A percentile compares a stretch with the other conserved stretches of the same genome.
These are phyloP conservation scores for Blastosporella zonata DNA, from an alignment of 1,284 basidiomycete genomes.

Conservation along the genomic window DNA sequence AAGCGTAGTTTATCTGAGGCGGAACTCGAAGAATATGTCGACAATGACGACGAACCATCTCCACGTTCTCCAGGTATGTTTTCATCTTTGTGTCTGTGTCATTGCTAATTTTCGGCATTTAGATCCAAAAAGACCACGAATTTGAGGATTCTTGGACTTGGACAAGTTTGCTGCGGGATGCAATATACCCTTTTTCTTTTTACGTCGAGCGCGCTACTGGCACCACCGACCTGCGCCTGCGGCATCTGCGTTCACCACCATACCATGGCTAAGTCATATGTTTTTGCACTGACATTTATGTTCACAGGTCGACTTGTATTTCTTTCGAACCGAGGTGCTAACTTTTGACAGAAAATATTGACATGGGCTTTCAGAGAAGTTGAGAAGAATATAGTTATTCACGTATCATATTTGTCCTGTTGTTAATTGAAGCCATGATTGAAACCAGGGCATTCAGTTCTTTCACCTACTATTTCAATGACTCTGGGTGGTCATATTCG, in stretches of 20 bases:
- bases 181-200: not conserved
- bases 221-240: not conserved
- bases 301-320: not conserved
- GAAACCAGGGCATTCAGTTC: no score
- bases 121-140: conserved; percentile 32
- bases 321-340: conserved; percentile 8
- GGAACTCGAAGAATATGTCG: conserved; percentile 38
- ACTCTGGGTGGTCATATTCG: no score
- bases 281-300: conserved; percentile 6
- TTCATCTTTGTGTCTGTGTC: not conserved
- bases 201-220: not conserved
- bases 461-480: no score
- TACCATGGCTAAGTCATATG: conserved; percentile 17
- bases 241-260: not conserved
- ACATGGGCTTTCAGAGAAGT: not conserved
- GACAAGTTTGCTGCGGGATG: not conserved
- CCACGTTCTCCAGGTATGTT: conserved; percentile 46
- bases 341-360: conserved; percentile 14
- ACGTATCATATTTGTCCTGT: not conserved
- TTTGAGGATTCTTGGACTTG: conserved; percentile 21
- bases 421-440: not conserved
- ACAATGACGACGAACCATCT: conserved; percentile 26
- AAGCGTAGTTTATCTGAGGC: conserved; percentile 51
- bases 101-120: not conserved
- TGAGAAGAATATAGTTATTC: conserved; percentile 1